Percentiles rank a stretch among this genome's conserved stretches.
Conservation (phyloP, 345 rosid species). For the Raphanus raphanistrum region DNA sequence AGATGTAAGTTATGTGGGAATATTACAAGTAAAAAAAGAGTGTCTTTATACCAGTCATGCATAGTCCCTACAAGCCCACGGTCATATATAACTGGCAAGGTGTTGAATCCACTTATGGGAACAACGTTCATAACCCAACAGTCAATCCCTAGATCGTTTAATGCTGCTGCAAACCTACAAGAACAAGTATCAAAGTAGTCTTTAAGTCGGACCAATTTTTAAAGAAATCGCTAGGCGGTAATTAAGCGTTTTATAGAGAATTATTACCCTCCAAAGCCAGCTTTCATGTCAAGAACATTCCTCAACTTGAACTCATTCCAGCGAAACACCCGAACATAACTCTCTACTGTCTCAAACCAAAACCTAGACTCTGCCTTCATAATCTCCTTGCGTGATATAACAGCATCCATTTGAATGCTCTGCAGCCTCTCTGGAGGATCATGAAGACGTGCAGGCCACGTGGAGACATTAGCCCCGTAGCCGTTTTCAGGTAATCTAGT, state of each 20-base stretch:
- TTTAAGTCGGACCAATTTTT: background rate
- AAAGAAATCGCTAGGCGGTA: background rate
- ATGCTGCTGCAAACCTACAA: constrained; percentile 64
- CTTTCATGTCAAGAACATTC: constrained; percentile 70
- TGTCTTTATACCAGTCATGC: constrained; percentile 62
- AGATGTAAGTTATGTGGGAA: background rate
- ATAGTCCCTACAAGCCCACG: constrained; percentile 62
- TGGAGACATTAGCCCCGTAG: constrained; percentile 54
- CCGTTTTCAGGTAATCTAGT: constrained; percentile 52
- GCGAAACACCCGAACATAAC: constrained; percentile 50
- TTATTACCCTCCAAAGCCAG: constrained; percentile 70
- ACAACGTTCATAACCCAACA: constrained; percentile 75
- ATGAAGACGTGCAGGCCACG: constrained; percentile 68
- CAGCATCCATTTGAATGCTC: constrained; percentile 61
- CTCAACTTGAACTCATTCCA: constrained; percentile 57
- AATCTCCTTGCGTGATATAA: constrained; percentile 58
- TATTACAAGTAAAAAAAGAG: background rate
- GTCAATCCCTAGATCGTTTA: constrained; percentile 51
- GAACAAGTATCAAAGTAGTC: background rate
- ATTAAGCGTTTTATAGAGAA: too few species aligned
- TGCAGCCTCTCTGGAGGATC: constrained; percentile 61
- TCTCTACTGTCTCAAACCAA: constrained; percentile 55
- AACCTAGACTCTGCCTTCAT: constrained; percentile 62
- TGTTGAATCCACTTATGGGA: constrained; percentile 57
- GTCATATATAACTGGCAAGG: constrained; percentile 69